These are phyloP conservation scores for Onygenales sp. DNA, from an alignment of 2,329 filamentous ascomycete species.

Conservation along the genomic window DNA sequence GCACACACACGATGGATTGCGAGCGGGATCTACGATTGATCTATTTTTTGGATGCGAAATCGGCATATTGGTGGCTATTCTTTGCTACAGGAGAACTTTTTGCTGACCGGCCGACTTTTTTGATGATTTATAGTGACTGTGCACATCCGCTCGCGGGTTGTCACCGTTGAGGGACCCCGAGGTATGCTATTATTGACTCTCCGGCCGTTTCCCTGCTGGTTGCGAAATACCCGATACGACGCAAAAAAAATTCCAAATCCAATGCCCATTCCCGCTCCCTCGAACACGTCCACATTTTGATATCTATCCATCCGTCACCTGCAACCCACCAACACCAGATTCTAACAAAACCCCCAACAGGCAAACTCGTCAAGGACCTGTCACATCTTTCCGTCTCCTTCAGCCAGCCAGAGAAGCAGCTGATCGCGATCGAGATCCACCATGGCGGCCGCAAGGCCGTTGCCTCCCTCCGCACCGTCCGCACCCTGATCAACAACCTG, in stretches of 20 bases:
- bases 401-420: conserved; percentile 71
- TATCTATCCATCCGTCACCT: too few relatives aligned
- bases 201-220: too few relatives aligned
- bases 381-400: conserved; percentile 96
- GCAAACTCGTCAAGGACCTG: conserved; percentile 95
- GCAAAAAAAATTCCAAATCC: conserved; percentile 4
- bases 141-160: conserved; percentile 89
- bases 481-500: conserved; percentile 97
- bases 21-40: background rate
- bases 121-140: conserved; percentile 68
- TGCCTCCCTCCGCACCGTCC: conserved; percentile 94
- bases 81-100: too few relatives aligned
- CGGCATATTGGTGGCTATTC: background rate
- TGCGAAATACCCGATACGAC: conserved; percentile 2
- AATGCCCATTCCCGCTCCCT: background rate
- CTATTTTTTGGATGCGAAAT: background rate
- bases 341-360: conserved; percentile 31
- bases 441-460: conserved; percentile 97
- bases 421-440: conserved; percentile 97
- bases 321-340: background rate
- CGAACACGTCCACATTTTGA: too few relatives aligned
- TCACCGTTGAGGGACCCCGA: conserved; percentile 95
- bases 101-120: conserved; percentile 15
- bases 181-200: conserved; percentile 44
- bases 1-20: too few relatives aligned